Percentiles rank a stretch among this genome's conserved stretches.
phyloP scores from a whole-genome alignment of 2,329 filamentous ascomycete species.

The Ophiostoma novo-ulmi region DNA sequence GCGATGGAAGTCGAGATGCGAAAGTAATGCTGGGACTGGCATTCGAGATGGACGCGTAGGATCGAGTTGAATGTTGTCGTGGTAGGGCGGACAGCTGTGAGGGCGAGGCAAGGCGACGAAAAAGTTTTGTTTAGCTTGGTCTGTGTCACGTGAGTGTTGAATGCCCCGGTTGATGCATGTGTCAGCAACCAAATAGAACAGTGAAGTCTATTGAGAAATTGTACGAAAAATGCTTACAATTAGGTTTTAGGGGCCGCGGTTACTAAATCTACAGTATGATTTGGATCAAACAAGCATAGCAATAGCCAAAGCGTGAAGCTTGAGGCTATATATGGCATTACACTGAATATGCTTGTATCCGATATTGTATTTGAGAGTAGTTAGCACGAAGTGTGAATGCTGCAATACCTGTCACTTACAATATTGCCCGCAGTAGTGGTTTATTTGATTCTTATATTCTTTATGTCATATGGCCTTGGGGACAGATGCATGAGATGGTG shows the following conservation, averaged over 20 bases:
- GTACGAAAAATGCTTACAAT: too few species aligned
- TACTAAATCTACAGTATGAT: too few species aligned
- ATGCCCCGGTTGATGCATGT: not conserved
- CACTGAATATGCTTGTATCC: not conserved
- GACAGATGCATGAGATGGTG: not conserved
- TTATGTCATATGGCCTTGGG: not conserved
- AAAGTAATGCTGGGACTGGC: not conserved
- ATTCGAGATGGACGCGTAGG: constrained; percentile 2
- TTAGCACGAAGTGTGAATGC: not conserved
- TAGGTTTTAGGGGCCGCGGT: too few species aligned
- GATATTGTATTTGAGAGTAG: not conserved
- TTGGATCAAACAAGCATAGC: too few species aligned
- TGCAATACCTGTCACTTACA: too few species aligned
- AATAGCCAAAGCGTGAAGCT: too few species aligned
- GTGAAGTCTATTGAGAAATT: too few species aligned
- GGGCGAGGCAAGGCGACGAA: not conserved
- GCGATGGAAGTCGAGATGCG: not conserved
- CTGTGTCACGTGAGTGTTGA: not conserved
- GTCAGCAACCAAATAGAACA: not conserved
- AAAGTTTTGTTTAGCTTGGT: constrained; percentile 5
- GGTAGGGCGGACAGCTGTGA: not conserved
- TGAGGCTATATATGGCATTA: not conserved
- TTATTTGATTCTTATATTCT: not conserved
- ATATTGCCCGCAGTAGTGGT: too few species aligned
- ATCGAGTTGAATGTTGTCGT: constrained; percentile 1